phyloP scores from a whole-genome alignment of 805 yeast species.

The Yamadazyma philogaea region DNA sequence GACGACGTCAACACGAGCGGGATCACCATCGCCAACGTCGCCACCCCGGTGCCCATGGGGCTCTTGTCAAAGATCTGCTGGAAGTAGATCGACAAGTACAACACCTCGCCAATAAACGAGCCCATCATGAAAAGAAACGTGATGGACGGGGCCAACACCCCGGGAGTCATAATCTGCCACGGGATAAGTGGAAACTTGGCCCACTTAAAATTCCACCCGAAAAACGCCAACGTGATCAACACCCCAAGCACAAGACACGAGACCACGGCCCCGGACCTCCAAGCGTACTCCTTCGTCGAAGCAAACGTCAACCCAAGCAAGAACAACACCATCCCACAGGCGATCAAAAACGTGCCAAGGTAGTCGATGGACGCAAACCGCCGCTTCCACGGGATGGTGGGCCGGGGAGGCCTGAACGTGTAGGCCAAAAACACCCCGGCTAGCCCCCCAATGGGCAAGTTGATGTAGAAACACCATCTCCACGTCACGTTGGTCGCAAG shows the following conservation, averaged over 20 bases:
- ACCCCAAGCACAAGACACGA: slow-evolving; percentile 46
- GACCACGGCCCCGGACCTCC: slow-evolving; percentile 55
- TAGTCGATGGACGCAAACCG: slow-evolving; percentile 46
- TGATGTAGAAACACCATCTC: slow-evolving; percentile 76
- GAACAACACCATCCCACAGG: slow-evolving; percentile 42
- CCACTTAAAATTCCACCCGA: slow-evolving; percentile 38
- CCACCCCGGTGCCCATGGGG: slow-evolving; percentile 46
- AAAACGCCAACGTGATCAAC: slow-evolving; percentile 28
- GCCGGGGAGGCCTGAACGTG: slow-evolving; percentile 46
- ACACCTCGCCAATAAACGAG: slow-evolving; percentile 14
- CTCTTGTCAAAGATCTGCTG: slow-evolving; percentile 43
- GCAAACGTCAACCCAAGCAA: slow-evolving; percentile 53
- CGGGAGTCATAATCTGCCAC: slow-evolving; percentile 37
- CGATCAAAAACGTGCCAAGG: slow-evolving; percentile 40
- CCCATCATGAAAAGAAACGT: slow-evolving; percentile 28
- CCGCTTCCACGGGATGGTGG: slow-evolving; percentile 32
- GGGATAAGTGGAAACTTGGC: slow-evolving; percentile 48
- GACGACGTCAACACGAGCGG: slow-evolving; percentile 37
- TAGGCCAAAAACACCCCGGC: slow-evolving; percentile 36
- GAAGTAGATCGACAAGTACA: slow-evolving; percentile 40
- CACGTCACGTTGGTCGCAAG: slow-evolving; percentile 56
- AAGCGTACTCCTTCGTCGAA: slow-evolving; percentile 39
- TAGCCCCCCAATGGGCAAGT: slow-evolving; percentile 60
- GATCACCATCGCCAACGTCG: slow-evolving; percentile 42
- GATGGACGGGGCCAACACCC: slow-evolving; percentile 37